Base-by-base conservation (phyloP, 257 asterid genomes). In the Scutellaria galericulata region DNA sequence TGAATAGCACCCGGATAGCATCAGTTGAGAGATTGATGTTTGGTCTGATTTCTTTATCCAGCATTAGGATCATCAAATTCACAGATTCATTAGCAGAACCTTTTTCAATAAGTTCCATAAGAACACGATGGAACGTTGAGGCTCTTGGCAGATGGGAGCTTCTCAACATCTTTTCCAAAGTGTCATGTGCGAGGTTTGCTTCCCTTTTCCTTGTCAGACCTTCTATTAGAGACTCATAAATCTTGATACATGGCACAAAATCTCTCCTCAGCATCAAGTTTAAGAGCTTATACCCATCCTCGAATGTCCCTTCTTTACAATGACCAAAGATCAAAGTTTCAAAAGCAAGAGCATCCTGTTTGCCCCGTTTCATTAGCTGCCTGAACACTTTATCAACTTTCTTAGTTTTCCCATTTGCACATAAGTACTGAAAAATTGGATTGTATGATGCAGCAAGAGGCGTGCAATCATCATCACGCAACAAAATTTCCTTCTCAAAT, bases 1-100 rank as follows among this genome's bases (percentile, higher is more conserved):
- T 71, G 77, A 82, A 80, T 54, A 89, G 78, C 74, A 89, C 40
- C 69, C 47, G 78, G 13, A 88, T 79, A 41, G 81, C 78, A 58
- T 87, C 93, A 37, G 96, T 89, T 9, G 93, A 90, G 73, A 86
- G 86, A 54, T 31, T 75, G 68, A 85, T 70, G 74, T 79, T 89
- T 53, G 83, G 94, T 73, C 94, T 80, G 8, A 89, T 79, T 70
- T 84, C 82, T 74, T 82, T 86, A 66, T 80, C 87, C 74, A 91
- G 68, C 96, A 91, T 91, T 71, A 87, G 72, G 74, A 57, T 76
- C 68, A 91, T 48, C 78, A 91, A 75, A 64, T 83, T 50, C 45
- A 83, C 86, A 60, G 93, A 85, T 68, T 89, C 92, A 45, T n/a
- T 69, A 47, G 86, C 84, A 59, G 57, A 82, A 39, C 85, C 80